Base-by-base conservation (phyloP, 306 rosid genomes). In the Cucumis melo region DNA sequence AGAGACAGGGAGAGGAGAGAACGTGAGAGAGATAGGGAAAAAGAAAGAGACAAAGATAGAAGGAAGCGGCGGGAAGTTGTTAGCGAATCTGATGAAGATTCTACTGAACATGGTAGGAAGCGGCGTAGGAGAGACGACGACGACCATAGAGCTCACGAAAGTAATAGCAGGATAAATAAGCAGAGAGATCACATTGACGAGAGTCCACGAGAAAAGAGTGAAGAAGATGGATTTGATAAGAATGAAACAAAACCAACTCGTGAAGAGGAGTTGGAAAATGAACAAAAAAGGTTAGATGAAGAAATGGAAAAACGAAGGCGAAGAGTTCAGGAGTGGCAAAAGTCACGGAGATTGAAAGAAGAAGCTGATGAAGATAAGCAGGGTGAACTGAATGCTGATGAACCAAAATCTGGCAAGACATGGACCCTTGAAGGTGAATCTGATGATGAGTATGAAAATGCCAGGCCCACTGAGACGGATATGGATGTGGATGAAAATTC, bases 401-500 rank as follows among this genome's bases (percentile, higher is more conserved):
- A 87, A 86, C 91, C 83, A 11, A 87, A 83, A 84, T 89, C 84
- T 51, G 91, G 96, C 56, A 91, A 91, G 87, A 50, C 96, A 20
- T 91, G 96, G 98, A 93, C 97, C 29, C 96, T 93, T 81, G 97
- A 91, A 61, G 98, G 97, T 79, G 98, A 93, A 74, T 93, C 96
- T 71, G 98, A 93, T 79, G 96, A 93, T 23, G 98, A 93, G 87
- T 96, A 93, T 75, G 93, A 79, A 39, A 84, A 84, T 74, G 87
- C 76, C 50, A 83, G 77, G 50, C 86, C 65, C 78, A 63, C 17
- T 20, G 88, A 82, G 80, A 78, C 80, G 6, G 81, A 82, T 64
- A 85, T 87, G 87, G 96, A 89, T 48, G 81, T 82, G 54, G 93
- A 86, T 84, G 92, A 74, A 44, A 83, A 84, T 74, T 88, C 78